These are phyloP conservation scores for Yamadazyma endophytica DNA, from an alignment of 805 yeast genomes.

Conservation along the genomic window DNA sequence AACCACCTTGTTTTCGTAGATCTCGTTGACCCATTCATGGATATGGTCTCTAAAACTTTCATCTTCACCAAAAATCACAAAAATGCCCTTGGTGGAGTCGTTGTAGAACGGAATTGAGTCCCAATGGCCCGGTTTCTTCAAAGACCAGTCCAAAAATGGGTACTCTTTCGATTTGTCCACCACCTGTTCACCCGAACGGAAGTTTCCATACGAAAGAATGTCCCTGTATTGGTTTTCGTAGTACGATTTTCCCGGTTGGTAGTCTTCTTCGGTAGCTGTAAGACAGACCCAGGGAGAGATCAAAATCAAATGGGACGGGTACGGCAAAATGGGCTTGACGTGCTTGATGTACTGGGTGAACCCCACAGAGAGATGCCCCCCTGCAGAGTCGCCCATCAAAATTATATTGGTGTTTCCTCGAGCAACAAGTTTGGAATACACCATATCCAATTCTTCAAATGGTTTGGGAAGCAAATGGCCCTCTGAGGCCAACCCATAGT, in stretches of 20 bases:
- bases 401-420: slow-evolving; percentile 24
- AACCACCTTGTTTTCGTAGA: too few species aligned
- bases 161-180: slow-evolving; percentile 5
- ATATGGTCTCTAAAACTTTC: slow-evolving; percentile 40
- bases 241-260: slow-evolving; percentile 35
- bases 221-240: slow-evolving; percentile 23
- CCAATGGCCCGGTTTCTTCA: slow-evolving; percentile 22
- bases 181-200: slow-evolving; percentile 3
- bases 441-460: slow-evolving; percentile 22
- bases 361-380: slow-evolving; percentile 32
- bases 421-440: slow-evolving; percentile 17
- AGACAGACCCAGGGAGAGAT: slow-evolving; percentile 39
- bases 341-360: slow-evolving; percentile 24
- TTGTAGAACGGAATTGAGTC: slow-evolving; percentile 25
- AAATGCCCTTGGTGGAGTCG: slow-evolving; percentile 21
- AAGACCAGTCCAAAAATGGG: slow-evolving; percentile 10
- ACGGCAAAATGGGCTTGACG: slow-evolving; percentile 12
- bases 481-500: slow-evolving; percentile 23
- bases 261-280: slow-evolving; percentile 7
- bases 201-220: slow-evolving; percentile 13
- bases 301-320: slow-evolving; percentile 25
- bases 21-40: slow-evolving; percentile 29
- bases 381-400: slow-evolving; percentile 39
- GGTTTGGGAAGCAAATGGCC: slow-evolving; percentile 30
- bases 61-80: slow-evolving; percentile 37